Base-by-base conservation (phyloP, 805 yeast genomes). In the Candida nemodendra region DNA sequence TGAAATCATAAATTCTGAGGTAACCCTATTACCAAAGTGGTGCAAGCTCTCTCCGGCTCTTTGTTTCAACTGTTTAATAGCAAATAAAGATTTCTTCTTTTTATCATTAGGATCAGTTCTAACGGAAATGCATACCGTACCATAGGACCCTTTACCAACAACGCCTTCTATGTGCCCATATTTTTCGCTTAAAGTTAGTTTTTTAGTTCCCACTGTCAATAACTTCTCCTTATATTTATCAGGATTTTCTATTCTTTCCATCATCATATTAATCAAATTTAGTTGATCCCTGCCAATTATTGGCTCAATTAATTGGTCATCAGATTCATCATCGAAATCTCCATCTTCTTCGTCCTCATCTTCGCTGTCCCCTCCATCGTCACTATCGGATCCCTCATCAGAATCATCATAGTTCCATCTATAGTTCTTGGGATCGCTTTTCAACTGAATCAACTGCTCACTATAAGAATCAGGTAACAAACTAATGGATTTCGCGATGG, bases 1-100 rank as follows among this genome's bases (percentile, higher is more conserved):
- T 1, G 95, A 81, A 32, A 90, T 85, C 58, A 93, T 86, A 68
- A 91, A 90, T 57, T 93, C 98, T 7, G 95, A 83, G 11, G 95
- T 82, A 38, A 88, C 79, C 15, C 97, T 75, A 36, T 81, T 80
- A 33, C 78, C 72, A 57, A 78, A 84, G 52, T 69, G 71, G 31
- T 66, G 69, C 27, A 75, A 69, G 9, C 73, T 59, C 61, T 85
- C 95, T 29, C 71, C 68, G 34, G 75, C 68, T 36, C 81, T 70
- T 41, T 77, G 74, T 45, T 83, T 73, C 57, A 84, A 74, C 63
- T 85, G 91, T 58, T 84, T 84, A 40, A 84, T 86, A 0, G 95
- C 95, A 62, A 74, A 85, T 9, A 81, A 59, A 27, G 61, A 59
- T 41, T 72, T 74, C 18, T 66, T 46, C 36, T 64, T 61, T 30